phyloP scores from a whole-genome alignment of 75 land plant species.

The Cryptomeria japonica region DNA sequence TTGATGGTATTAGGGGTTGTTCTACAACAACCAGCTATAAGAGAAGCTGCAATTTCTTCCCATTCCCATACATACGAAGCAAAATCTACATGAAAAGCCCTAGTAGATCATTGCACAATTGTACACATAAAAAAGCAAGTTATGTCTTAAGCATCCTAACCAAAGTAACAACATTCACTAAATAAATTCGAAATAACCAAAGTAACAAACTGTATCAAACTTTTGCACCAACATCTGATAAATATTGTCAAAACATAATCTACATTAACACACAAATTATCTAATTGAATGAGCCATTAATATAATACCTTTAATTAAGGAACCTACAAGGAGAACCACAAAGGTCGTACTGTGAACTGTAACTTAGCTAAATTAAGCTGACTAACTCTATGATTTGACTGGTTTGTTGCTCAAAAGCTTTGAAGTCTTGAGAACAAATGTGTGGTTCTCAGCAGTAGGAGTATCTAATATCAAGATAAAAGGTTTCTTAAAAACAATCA shows the following conservation, averaged over 20 bases:
- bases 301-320: not conserved
- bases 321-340: not conserved
- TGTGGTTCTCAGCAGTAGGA: too few relatives aligned
- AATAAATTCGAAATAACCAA: too few relatives aligned
- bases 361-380: not conserved
- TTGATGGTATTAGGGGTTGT: slow-evolving; percentile 88
- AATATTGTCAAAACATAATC: not conserved
- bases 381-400: too few relatives aligned
- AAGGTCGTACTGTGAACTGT: not conserved
- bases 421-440: too few relatives aligned
- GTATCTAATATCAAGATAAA: too few relatives aligned
- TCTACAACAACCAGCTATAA: slow-evolving; percentile 96
- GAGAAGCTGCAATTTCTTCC: slow-evolving; percentile 85
- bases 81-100: slow-evolving; percentile 85
- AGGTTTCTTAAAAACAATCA: too few relatives aligned
- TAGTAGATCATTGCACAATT: slow-evolving; percentile 74
- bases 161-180: not conserved
- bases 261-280: not conserved
- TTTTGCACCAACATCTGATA: not conserved
- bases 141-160: not conserved
- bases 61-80: slow-evolving; percentile 83
- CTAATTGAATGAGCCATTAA: not conserved
- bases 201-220: not conserved
- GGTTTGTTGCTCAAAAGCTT: too few relatives aligned
- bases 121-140: not conserved